Evolutionary conservation across 1,284 basidiomycete species (phyloP), one percentile per base, ranked within the genome.

Genomic region (Coniophora puteana): DNA sequence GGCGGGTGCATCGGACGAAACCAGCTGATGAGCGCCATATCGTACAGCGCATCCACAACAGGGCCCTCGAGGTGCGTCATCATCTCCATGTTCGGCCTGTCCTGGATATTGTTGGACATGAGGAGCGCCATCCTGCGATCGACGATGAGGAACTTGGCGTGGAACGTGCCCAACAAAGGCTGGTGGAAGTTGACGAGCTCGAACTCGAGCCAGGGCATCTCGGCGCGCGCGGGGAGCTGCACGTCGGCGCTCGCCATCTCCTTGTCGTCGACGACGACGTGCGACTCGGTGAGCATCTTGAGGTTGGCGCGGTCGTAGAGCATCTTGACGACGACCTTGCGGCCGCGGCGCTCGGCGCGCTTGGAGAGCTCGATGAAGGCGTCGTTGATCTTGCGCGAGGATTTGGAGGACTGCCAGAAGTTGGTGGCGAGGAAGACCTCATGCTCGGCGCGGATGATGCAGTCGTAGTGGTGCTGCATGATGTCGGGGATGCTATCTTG

Each of bases 21-120:
- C 82, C 82, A 87, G 22, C 74, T 76, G 47, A 85, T 69, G 27
- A 89, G 70, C 12, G 80, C 80, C 59, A 78, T 79, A 57, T 89
- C 86, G 61, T 88, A 89, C 49, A 89, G 71, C 4, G 79, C 69
- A 45, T 86, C 74, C 45, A 86, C 83, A 48, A 86, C 74, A 6
- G 80, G 78, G 2, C 83, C 83, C 53, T 87, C 83, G 27, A 80
- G 63, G 50, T 81, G 78, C 5, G 70, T 59, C 72, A 78, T 83
- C 75, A 84, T 78, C 59, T 85, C 80, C 47, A 83, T 57, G 51
- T 83, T 82, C 7, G 77, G 74, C 17, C 78, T 72, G 51, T 84
- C 76, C 59, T 87, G 86, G 38, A 89, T 84, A 48, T 89, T 89
- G 62, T 86, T 87, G 43, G 74, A 78, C 60, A 85, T 85, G 49